Conservation (phyloP, 805 yeast species). For the Debaryomyces maramus region DNA sequence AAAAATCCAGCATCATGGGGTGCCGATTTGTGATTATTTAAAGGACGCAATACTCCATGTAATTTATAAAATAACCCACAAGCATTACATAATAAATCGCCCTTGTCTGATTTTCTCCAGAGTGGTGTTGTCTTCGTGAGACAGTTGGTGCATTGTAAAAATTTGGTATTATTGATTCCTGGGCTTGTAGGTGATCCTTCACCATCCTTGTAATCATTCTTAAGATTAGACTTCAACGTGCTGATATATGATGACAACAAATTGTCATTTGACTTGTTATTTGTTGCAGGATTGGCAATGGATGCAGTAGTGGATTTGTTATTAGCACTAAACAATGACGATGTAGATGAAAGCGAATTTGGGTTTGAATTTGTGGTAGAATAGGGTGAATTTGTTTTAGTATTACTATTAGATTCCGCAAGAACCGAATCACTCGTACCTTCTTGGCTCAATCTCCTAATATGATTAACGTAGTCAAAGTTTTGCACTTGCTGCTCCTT, state of each 20-base stretch:
- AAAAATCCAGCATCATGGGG: no score
- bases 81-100: constrained; percentile 46
- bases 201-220: constrained; percentile 22
- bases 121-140: constrained; percentile 46
- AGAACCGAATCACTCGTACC: constrained; percentile 15
- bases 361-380: constrained; percentile 14
- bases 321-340: constrained; percentile 12
- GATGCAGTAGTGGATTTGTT: constrained; percentile 7
- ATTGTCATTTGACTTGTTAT: constrained; percentile 1
- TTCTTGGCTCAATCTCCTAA: constrained; percentile 41
- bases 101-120: constrained; percentile 44
- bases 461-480: constrained; percentile 48
- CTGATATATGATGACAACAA: constrained; percentile 30
- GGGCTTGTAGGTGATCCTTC: constrained; percentile 12
- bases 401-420: neutral
- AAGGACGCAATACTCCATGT: constrained; percentile 46
- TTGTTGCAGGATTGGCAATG: constrained; percentile 2
- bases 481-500: constrained; percentile 37
- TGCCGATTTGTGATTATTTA: constrained; percentile 20
- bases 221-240: constrained; percentile 37
- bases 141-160: constrained; percentile 42
- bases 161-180: constrained; percentile 9
- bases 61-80: constrained; percentile 47
- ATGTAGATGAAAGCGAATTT: constrained; percentile 12
- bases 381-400: neutral